Evolutionary conservation across 23 red algal species (phyloP), one percentile per base, ranked within the genome.

Genomic region (Chondrus crispus): DNA sequence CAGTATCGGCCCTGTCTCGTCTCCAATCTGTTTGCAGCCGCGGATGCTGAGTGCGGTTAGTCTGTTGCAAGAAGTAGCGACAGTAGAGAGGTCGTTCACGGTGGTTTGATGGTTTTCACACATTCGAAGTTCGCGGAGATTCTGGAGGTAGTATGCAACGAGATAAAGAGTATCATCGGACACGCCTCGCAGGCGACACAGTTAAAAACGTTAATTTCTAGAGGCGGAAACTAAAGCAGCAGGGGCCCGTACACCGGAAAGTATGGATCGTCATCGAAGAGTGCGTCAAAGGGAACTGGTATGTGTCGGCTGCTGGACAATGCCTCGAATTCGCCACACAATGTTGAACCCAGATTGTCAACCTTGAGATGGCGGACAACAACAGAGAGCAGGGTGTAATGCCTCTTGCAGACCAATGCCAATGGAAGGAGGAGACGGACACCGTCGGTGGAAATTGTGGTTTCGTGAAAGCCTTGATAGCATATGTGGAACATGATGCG

Each of bases 391-490:
- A 68, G 62, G 44, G 19, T 37, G 32, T 86, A 86, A 33, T 86
- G 82, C 16, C 70, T 55, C 13, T 44, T 68, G 62, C 69, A 80
- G 87, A 42, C 48, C 4, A 90, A 49, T 16, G 87, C 87, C 24
- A 90, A 90, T 12, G 87, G 87, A 19, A 90, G 87, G 16, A 90
- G 40, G 14, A 16, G 3, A 37, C 70, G 87, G 19, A 74, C 78
- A 9, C 51, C 69, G 42, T 90, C 87, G 52, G 87, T 90, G 53
- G 87, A 64, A 43, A 90, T 75, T 22, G 60, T 22, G 71, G 74
- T 18, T 28, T 5, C 10, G 36, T 19, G 22, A 6, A 90, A 55
- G 37, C 50, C 26, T 18, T 77, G 53, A 42, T 51, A 64, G 54
- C 72, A 79, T 19, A 90, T 36, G 29, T 90, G 72, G 2, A 40